These are phyloP conservation scores for Arthrobotrys conoides DNA, from an alignment of 2,329 filamentous ascomycete genomes.

Conservation along the genomic window DNA sequence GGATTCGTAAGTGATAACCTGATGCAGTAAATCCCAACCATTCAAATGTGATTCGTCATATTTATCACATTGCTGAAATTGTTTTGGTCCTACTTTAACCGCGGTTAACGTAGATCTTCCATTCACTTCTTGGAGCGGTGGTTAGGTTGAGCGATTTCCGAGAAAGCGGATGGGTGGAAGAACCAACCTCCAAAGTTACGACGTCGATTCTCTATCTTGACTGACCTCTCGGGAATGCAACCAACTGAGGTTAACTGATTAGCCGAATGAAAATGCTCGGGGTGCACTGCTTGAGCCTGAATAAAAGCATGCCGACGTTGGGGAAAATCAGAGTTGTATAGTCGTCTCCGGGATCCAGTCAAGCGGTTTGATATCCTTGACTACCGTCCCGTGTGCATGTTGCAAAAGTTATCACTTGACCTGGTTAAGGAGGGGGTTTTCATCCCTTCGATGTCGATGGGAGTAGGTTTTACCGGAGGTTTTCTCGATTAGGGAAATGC, in stretches of 20 bases:
- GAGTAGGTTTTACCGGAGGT: slow-evolving; percentile 57
- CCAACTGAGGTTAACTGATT: slow-evolving; percentile 47
- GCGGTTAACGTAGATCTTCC: slow-evolving; percentile 56
- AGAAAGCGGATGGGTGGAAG: slow-evolving; percentile 51
- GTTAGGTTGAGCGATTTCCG: slow-evolving; percentile 58
- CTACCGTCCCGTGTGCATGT: slow-evolving; percentile 44
- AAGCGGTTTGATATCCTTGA: slow-evolving; percentile 57
- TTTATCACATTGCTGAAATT: slow-evolving; percentile 46
- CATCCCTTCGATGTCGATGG: slow-evolving; percentile 28
- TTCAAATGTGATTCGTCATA: slow-evolving; percentile 56
- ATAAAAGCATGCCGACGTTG: slow-evolving; percentile 34
- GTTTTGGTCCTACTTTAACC: slow-evolving; percentile 53
- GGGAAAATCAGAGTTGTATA: slow-evolving; percentile 6
- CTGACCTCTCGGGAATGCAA: slow-evolving; percentile 25
- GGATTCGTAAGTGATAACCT: slow-evolving; percentile 48
- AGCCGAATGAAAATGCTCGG: slow-evolving; percentile 47
- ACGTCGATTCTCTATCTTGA: slow-evolving; percentile 23
- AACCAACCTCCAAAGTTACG: slow-evolving; percentile 41
- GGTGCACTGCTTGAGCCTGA: slow-evolving; percentile 45
- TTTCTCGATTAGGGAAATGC: slow-evolving; percentile 44
- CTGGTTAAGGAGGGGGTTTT: slow-evolving; percentile 26
- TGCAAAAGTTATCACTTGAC: slow-evolving; percentile 57
- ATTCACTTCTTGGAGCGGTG: slow-evolving; percentile 36
- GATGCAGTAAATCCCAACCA: slow-evolving; percentile 51
- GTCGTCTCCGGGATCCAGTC: slow-evolving; percentile 56